Conservation (phyloP, 768 basidiomycete genomes). For the Amylocystis lapponica region DNA sequence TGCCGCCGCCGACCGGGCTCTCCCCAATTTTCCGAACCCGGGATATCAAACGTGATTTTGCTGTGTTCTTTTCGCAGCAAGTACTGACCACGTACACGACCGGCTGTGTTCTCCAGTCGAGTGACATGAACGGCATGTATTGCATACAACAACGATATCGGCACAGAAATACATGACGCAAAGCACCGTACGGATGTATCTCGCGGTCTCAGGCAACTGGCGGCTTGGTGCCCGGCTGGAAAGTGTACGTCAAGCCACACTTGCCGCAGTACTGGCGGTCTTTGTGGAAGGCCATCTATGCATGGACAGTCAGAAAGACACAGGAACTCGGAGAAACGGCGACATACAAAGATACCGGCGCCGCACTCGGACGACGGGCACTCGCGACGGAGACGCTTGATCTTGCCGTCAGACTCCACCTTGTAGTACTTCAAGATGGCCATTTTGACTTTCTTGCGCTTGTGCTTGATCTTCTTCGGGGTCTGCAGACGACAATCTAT, state of each 20-base stretch:
- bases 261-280: constrained; percentile 98
- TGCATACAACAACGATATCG: too few relatives aligned
- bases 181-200: neutral
- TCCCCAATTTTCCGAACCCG: too few relatives aligned
- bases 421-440: constrained; percentile 99
- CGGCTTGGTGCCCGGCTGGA: constrained; percentile 75
- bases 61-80: too few relatives aligned
- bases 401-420: constrained; percentile 99
- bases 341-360: constrained; percentile 77
- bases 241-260: constrained; percentile 84
- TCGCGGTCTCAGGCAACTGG: constrained; percentile 63
- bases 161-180: neutral
- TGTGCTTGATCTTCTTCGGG: constrained; percentile 99
- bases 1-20: too few relatives aligned
- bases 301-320: too few relatives aligned
- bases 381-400: constrained; percentile 97
- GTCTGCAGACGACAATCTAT: constrained; percentile 46
- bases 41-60: too few relatives aligned
- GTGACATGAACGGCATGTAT: too few relatives aligned
- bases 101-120: too few relatives aligned
- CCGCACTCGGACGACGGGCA: constrained; percentile 81
- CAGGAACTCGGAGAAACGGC: neutral
- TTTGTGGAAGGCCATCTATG: constrained; percentile 97
- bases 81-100: too few relatives aligned
- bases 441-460: constrained; percentile 99